A percentile compares a stretch with the other conserved stretches of the same genome.
phyloP scores from a whole-genome alignment of 2,329 filamentous ascomycete genomes.

The Didymella glomerata region DNA sequence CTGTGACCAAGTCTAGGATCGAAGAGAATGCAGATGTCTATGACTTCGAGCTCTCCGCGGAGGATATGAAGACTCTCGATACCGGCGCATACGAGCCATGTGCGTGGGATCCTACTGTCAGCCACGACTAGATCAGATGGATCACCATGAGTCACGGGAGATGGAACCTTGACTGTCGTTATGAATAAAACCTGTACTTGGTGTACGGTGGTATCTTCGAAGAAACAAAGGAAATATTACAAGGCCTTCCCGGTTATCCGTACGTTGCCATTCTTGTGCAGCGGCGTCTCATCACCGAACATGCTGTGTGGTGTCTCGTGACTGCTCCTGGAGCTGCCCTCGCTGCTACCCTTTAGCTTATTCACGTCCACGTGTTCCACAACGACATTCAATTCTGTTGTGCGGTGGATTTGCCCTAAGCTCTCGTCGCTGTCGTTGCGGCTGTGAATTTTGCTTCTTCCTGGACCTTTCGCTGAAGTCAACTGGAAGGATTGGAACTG shows the following conservation, averaged over 20 bases:
- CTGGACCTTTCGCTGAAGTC: slow-evolving; percentile 20
- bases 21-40: slow-evolving; percentile 67
- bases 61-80: slow-evolving; percentile 66
- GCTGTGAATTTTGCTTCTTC: slow-evolving; percentile 23
- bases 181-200: slow-evolving; percentile 7
- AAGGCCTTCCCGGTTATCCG: slow-evolving; percentile 14
- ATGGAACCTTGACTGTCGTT: slow-evolving; percentile 13
- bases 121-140: slow-evolving; percentile 44
- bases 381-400: slow-evolving; percentile 37
- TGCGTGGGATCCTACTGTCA: slow-evolving; percentile 65
- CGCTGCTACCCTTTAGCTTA: slow-evolving; percentile 14
- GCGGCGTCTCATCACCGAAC: slow-evolving; percentile 41
- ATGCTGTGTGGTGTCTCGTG: slow-evolving; percentile 32
- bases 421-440: slow-evolving; percentile 38
- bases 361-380: slow-evolving; percentile 26
- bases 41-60: slow-evolving; percentile 66
- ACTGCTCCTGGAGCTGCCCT: slow-evolving; percentile 29
- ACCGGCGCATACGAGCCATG: slow-evolving; percentile 65
- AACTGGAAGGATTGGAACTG: slow-evolving; percentile 33
- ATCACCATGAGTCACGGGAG: not conserved
- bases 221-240: slow-evolving; percentile 14
- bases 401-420: slow-evolving; percentile 35
- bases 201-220: slow-evolving; percentile 18
- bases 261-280: slow-evolving; percentile 28
- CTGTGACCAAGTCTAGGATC: slow-evolving; percentile 67